phyloP scores from a whole-genome alignment of 73 alveolate species.

The Paramecium sonneborni region DNA sequence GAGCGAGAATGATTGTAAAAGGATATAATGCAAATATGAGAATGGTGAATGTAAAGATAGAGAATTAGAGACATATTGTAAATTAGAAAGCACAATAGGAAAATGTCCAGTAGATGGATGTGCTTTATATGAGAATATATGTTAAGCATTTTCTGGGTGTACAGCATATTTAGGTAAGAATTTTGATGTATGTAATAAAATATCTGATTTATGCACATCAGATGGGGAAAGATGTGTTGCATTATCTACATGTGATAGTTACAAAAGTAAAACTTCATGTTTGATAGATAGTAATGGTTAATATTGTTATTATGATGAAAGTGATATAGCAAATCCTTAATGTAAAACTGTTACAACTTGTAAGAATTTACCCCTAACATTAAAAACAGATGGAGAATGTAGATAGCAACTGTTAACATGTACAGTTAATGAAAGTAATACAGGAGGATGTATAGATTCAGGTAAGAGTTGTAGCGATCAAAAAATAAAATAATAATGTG shows the following conservation, averaged over 20 bases:
- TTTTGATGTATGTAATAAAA: not conserved
- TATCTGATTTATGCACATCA: not conserved
- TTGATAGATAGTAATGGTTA: not conserved
- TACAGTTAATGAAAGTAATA: not conserved
- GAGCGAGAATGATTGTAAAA: not conserved
- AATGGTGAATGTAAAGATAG: not conserved
- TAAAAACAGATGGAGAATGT: conserved; percentile 13
- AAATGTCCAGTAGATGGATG: not conserved
- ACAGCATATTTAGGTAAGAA: not conserved
- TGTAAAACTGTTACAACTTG: not conserved
- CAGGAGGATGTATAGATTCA: conserved; percentile 13
- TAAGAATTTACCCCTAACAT: not conserved
- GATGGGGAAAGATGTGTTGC: conserved; percentile 28
- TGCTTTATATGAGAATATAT: not conserved
- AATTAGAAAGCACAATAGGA: not conserved
- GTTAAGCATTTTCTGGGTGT: conserved; percentile 21
- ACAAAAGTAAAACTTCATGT: not conserved
- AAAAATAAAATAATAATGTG: not conserved
- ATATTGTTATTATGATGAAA: conserved; percentile 14
- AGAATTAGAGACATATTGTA: not conserved
- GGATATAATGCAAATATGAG: not conserved
- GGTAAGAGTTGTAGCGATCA: conserved; percentile 27
- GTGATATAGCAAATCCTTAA: not conserved
- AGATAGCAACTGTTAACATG: not conserved
- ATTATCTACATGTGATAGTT: not conserved